phyloP scores from a whole-genome alignment of 805 yeast species.

The Candida pini region DNA sequence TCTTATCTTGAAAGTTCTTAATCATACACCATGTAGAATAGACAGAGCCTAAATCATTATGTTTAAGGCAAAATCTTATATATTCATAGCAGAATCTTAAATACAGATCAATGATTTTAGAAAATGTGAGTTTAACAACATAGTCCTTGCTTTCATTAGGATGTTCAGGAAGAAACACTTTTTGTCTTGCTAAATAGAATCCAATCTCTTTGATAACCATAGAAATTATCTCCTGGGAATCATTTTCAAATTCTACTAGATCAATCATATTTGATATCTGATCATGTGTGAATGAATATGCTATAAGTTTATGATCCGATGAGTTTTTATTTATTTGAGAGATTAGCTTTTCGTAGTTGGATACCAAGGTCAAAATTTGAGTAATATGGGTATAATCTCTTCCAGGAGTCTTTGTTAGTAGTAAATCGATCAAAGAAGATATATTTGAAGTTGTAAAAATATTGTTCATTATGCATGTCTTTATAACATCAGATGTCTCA shows the following conservation, averaged over 20 bases:
- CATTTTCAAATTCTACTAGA: too few relatives aligned
- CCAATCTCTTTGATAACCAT: not conserved
- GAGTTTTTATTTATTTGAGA: conserved; percentile 5
- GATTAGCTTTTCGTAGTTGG: conserved; percentile 8
- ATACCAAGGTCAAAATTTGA: conserved; percentile 5
- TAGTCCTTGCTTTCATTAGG: conserved; percentile 1
- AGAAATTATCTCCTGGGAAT: not conserved
- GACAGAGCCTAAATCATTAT: conserved; percentile 24
- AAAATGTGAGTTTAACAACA: conserved; percentile 10
- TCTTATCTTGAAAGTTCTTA: conserved; percentile 25
- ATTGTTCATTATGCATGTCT: too few relatives aligned
- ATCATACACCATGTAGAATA: conserved; percentile 24
- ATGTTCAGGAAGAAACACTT: conserved; percentile 4
- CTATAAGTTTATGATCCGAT: conserved; percentile 1
- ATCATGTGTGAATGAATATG: conserved; percentile 7
- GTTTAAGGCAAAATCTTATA: conserved; percentile 19
- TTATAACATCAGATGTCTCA: too few relatives aligned
- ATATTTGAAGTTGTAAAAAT: not conserved
- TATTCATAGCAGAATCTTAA: conserved; percentile 23
- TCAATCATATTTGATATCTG: conserved; percentile 10
- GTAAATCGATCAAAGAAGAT: conserved; percentile 7
- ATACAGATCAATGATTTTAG: conserved; percentile 19
- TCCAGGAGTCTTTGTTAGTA: conserved; percentile 9
- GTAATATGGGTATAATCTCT: conserved; percentile 5
- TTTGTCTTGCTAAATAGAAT: not conserved